Evolutionary conservation across 352 stramenopile species (phyloP).

Genomic region (Phytopythium ostracodes): DNA sequence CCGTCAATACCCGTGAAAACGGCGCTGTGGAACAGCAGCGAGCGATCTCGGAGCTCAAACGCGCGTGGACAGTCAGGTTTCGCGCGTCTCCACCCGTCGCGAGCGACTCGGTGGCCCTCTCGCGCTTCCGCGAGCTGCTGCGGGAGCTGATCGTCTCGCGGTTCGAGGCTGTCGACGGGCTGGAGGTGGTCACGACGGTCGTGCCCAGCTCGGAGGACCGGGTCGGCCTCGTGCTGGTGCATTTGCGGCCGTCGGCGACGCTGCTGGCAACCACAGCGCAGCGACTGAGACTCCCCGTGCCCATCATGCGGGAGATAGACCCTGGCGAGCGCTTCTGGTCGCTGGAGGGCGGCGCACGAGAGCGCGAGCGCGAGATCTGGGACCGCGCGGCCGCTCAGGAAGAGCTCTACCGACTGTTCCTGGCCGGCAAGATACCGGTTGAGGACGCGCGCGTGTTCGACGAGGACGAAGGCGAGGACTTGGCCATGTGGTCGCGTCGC

Average conservation of each 20-base stretch:
- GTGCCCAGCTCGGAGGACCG: background rate
- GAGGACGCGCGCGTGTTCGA: constrained; percentile 67
- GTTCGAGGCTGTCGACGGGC: constrained; percentile 42
- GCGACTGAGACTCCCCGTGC: constrained; percentile 33
- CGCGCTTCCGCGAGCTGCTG: constrained; percentile 67
- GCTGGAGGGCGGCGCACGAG: constrained; percentile 20
- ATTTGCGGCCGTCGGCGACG: constrained; percentile 39
- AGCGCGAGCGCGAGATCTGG: constrained; percentile 30
- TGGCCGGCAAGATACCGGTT: constrained; percentile 48
- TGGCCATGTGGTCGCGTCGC: constrained; percentile 61
- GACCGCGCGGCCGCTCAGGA: constrained; percentile 42
- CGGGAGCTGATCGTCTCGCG: constrained; percentile 63
- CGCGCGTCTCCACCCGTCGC: constrained; percentile 36
- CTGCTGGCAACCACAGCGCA: constrained; percentile 49
- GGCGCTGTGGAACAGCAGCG: constrained; percentile 33
- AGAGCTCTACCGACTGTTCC: constrained; percentile 36
- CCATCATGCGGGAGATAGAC: constrained; percentile 46
- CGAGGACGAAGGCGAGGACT: constrained; percentile 34
- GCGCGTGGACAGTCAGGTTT: constrained; percentile 65
- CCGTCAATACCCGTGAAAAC: constrained; percentile 10
- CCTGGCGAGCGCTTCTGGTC: constrained; percentile 33
- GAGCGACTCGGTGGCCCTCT: constrained; percentile 46
- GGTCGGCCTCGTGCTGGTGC: constrained; percentile 30
- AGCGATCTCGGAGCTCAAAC: constrained; percentile 43
- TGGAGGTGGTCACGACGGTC: constrained; percentile 14